Evolutionary conservation across 1,284 basidiomycete genomes (phyloP), one percentile per base, ranked within the genome.

Genomic region (Coniophora puteana): DNA sequence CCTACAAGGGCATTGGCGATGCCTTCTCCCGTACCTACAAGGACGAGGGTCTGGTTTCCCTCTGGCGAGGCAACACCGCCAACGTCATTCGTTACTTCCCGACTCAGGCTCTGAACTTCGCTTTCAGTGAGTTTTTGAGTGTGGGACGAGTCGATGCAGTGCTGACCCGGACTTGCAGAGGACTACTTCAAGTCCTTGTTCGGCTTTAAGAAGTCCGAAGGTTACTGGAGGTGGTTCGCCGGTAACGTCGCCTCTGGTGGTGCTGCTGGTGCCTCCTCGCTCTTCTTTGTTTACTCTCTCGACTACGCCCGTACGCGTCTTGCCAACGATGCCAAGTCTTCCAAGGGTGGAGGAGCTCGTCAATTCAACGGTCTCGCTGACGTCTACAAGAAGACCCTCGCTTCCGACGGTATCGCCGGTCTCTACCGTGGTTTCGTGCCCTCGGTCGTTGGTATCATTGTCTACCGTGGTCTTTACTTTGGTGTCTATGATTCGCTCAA

Each of bases 1-100:
- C 92, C 32, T 98, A 98, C 85, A 93, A 93, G 79, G 94, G 93
- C 64, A 76, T 97, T 54, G 66, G 61, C 45, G 93, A 97, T 70
- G 93, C 93, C 59, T 94, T 93, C 64, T 43, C 55, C 47, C 91
- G 93, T 54, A 93, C 90, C 48, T 91, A 91, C 74, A 71, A 66
- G 50, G 91, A 93, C n/a, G 92, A 95, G 74, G 92, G 93, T 66
- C 69, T 93, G 44, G 74, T 92, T 45, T 86, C 93, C 13, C 73
- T 95, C 59, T 95, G 93, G 93, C 78, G 93, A 71, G 93, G 92
- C 66, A 95, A 95, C 81, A 93, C 91, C 35, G 92, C 93, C 76
- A 95, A 95, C 70, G 93, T 95, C 68, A 93, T 95, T 70, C 91
- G 92, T 68, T 94, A 95, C 83, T 95, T 95, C 87, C 92, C 92